Evolutionary conservation across 2,329 filamentous ascomycete species (phyloP), one percentile per base, ranked within the genome.

Genomic region (Aureobasidium subglaciale): DNA sequence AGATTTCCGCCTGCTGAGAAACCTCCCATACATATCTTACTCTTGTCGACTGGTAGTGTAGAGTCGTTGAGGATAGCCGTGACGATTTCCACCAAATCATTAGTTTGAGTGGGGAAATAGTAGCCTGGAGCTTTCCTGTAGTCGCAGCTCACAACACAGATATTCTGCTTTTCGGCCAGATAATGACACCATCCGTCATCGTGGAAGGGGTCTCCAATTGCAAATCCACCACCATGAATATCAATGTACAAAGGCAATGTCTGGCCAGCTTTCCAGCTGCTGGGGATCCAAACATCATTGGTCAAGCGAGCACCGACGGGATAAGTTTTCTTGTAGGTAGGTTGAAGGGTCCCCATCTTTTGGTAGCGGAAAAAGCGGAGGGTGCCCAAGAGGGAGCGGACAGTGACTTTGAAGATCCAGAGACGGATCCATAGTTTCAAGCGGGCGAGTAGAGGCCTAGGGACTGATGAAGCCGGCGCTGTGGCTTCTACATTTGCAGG

Each of bases 221-320:
- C 34, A 42, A 56, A 56, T 2, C 41, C 53, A 4, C 53, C 53
- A 5, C 53, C 53, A 11, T 56, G 53, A n/a, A 56, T 56, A 15
- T 56, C 42, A 13, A 56, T 46, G 25, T 56, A 56, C 8, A 56
- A 16, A 1, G 41, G 41, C 8, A 56, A 11, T 24, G 5, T 43
- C 3, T 55, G 25, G 9, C 41, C 25, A 1, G 16, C 11, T 30
- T 29, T 37, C 24, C 11, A 24, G 4, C 3, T 10, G 1, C 8
- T 10, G 2, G 53, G 42, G 11, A 46, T 18, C 37, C 34, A 56
- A 2, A 56, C 11, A 7, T 48, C 37, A 18, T 46, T 38, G 2
- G 10, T 16, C 2, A 56, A 34, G 7, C 20, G 15, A 2, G 42
- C 32, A 4, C 53, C 34, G 9, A 46, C 11, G 5, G 42, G 30